A percentile compares a stretch with the other conserved stretches of the same genome.
phyloP scores from a whole-genome alignment of 495 filamentous ascomycete genomes.

The Aspergillus steynii region DNA sequence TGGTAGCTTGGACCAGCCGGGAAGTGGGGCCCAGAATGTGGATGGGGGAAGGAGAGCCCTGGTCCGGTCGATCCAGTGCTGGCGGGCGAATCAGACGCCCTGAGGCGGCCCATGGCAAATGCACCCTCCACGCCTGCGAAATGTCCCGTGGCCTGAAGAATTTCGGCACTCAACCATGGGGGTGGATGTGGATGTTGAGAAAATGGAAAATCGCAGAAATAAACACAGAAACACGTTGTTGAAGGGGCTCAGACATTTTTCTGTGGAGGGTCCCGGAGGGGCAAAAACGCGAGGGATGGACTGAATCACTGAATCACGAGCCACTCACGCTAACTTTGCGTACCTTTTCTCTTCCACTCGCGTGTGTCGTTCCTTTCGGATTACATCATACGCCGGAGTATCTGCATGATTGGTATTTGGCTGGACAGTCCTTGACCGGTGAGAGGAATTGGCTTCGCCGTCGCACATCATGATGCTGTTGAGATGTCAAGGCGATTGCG shows the following conservation, averaged over 20 bases:
- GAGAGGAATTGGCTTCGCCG: no score
- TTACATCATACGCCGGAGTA: constrained; percentile 19
- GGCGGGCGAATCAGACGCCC: constrained; percentile 9
- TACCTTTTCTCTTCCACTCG: background rate
- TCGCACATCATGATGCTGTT: background rate
- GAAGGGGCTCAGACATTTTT: constrained; percentile 8
- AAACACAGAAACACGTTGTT: constrained; percentile 13
- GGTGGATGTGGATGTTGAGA: background rate
- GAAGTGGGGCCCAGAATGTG: constrained; percentile 22
- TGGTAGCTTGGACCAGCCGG: constrained; percentile 23
- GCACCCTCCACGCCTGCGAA: constrained; percentile 12
- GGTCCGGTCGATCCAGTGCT: constrained; percentile 12
- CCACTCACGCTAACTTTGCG: no score
- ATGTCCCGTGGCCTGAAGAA: constrained; percentile 23
- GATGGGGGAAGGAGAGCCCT: background rate
- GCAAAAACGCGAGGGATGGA: constrained; percentile 13
- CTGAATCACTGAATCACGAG: background rate
- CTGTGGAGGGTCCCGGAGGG: background rate
- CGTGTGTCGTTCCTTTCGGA: constrained; percentile 5
- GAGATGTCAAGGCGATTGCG: background rate
- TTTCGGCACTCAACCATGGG: constrained; percentile 13
- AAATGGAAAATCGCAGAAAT: background rate
- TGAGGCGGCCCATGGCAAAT: constrained; percentile 14
- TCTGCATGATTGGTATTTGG: constrained; percentile 17
- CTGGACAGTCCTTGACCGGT: no score